A percentile compares a stretch with the other conserved stretches of the same genome.
Conservation (phyloP, 163 green algal species). For the Volvox carteri region DNA sequence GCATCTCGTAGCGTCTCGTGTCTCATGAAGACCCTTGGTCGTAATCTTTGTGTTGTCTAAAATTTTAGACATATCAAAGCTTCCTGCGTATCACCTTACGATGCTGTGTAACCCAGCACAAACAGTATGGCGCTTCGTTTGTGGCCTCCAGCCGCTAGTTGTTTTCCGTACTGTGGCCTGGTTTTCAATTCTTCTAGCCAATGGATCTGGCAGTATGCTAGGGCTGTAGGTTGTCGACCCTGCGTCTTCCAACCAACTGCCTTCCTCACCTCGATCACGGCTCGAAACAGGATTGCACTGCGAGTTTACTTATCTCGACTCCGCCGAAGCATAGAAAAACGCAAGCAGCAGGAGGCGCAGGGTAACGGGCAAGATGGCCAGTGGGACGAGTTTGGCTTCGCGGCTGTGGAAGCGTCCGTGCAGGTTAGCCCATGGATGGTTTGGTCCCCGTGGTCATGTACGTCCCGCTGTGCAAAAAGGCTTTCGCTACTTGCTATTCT, state of each 20-base stretch:
- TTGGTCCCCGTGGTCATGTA: background rate
- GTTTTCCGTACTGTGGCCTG: background rate
- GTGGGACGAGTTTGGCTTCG: constrained; percentile 32
- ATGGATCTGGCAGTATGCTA: too few relatives aligned
- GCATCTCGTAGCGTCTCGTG: too few relatives aligned
- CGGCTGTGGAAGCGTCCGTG: background rate
- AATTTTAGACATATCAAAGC: too few relatives aligned
- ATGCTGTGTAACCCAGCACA: background rate
- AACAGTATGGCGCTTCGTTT: background rate
- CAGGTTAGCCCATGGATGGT: background rate
- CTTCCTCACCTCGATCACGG: too few relatives aligned
- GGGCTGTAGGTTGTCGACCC: too few relatives aligned
- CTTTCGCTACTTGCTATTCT: background rate
- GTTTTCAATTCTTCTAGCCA: too few relatives aligned
- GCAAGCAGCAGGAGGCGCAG: constrained; percentile 1
- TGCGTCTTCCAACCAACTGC: too few relatives aligned
- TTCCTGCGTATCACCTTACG: background rate
- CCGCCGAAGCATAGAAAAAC: background rate
- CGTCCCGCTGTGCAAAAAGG: background rate
- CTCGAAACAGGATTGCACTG: constrained; percentile 14
- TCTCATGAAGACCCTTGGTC: too few relatives aligned
- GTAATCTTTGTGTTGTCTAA: too few relatives aligned
- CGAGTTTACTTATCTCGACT: background rate
- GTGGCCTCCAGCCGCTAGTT: background rate
- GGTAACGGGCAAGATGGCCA: too few relatives aligned